Base-by-base conservation (phyloP, 305 asterid genomes). In the Solanum hybrid region DNA sequence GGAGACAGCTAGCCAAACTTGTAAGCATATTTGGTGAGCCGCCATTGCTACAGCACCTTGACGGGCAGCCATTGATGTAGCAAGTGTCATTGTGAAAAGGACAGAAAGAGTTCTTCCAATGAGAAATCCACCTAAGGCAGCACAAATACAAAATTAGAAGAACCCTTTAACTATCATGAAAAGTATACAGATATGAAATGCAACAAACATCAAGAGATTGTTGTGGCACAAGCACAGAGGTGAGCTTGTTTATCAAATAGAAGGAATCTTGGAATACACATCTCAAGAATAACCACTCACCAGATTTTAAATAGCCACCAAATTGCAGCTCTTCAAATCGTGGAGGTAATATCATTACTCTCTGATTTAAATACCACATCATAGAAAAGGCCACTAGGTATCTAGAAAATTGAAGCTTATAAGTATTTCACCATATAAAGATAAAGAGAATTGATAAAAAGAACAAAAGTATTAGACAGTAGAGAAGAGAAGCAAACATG, bases 21-120 rank as follows among this genome's bases (percentile, higher is more conserved):
- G 99, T 80, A 94, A 89, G 94, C 99, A 96, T 90, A 97, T 95
- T 77, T 97, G 99, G 92, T 96, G 99, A 92, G 97, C 99, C 89
- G 98, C 99, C 99, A 96, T 96, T 57, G 99, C 98, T 29, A 94
- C 87, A 57, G 99, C 94, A 81, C 99, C 99, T 92, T 96, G 99
- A 80, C 98, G 99, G 91, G 99, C 98, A 88, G 99, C 99, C 99
- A 97, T 95, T 90, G 99, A 95, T 91, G 99, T 94, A 86, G 94
- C 98, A 61, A 96, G 95, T 34, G 98, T 96, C 98, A 95, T 90
- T 31, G 99, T 97, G 91, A 95, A 36, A 29, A 97, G 98, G 92
- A 94, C 97, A 90, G 99, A 92, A 87, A 97, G 96, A 91, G 99
- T 97, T 91, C 99, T 95, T 91, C 99, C 99, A 90, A 97, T 94